These are phyloP conservation scores for Botrytis porri DNA, from an alignment of 2,329 filamentous ascomycete species.

Conservation along the genomic window DNA sequence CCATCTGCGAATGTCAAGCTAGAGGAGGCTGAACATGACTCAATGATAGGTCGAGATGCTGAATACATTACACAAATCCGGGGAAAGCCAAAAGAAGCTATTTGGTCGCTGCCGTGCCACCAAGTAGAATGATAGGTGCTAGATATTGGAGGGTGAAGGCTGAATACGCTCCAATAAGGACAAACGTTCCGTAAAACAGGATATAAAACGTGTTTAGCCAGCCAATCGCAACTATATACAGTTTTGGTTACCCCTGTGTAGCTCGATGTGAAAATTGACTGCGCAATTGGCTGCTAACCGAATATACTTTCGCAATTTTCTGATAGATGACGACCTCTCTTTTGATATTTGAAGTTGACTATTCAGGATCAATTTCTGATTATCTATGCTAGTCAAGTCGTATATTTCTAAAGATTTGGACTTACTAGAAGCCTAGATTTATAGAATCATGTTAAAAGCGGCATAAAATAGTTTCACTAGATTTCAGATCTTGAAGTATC, in stretches of 20 bases:
- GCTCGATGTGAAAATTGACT: too few relatives aligned
- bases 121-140: background rate
- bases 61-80: background rate
- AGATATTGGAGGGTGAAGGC: background rate
- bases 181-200: background rate
- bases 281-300: background rate
- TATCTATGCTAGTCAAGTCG: background rate
- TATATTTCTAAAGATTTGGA: background rate
- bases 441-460: too few relatives aligned
- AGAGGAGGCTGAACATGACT: too few relatives aligned
- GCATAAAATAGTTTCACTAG: background rate
- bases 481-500: background rate
- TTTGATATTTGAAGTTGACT: background rate
- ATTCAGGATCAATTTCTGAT: background rate
- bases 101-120: background rate
- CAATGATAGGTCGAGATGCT: background rate
- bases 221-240: slow-evolving; percentile 2
- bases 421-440: background rate
- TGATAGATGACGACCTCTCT: background rate
- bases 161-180: background rate
- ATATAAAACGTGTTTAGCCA: background rate
- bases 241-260: background rate
- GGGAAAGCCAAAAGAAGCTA: background rate
- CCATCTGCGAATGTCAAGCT: background rate
- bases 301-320: background rate